A percentile compares a stretch with the other conserved stretches of the same genome.
Conservation (phyloP, 2,329 filamentous ascomycete genomes). For the Aspergillus sp. region DNA sequence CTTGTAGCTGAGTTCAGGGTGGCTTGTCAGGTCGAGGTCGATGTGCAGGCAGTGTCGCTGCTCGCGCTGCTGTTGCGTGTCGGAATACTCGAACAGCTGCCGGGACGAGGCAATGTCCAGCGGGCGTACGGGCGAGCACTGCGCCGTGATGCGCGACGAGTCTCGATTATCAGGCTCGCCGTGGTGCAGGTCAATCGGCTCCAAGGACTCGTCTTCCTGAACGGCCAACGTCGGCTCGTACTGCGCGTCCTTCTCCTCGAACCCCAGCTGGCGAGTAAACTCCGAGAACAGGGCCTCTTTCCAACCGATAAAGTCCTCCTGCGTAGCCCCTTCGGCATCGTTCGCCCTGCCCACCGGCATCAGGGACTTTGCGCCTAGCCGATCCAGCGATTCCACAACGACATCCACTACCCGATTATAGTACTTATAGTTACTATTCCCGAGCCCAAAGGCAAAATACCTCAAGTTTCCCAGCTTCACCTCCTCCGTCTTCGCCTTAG, state of each 20-base stretch:
- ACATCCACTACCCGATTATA: conserved; percentile 95
- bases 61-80: neutral
- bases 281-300: conserved; percentile 91
- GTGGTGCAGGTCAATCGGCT: conserved; percentile 74
- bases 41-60: conserved; percentile 80
- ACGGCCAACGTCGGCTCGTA: conserved; percentile 84
- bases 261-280: conserved; percentile 70
- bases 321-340: conserved; percentile 90
- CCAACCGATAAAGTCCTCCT: conserved; percentile 94
- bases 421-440: conserved; percentile 96
- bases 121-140: conserved; percentile 72
- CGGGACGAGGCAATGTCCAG: conserved; percentile 79
- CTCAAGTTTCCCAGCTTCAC: conserved; percentile 61
- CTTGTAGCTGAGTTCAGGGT: conserved; percentile 77
- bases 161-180: conserved; percentile 81
- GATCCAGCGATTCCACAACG: conserved; percentile 71
- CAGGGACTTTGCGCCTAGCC: conserved; percentile 73
- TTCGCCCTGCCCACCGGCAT: conserved; percentile 85
- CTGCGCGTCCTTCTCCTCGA: conserved; percentile 84
- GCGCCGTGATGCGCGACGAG: conserved; percentile 56
- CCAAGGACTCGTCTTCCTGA: conserved; percentile 68
- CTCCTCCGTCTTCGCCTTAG: conserved; percentile 66
- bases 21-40: conserved; percentile 80
- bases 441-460: conserved; percentile 87
- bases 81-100: conserved; percentile 70